A percentile compares a stretch with the other conserved stretches of the same genome.
These are phyloP conservation scores for Tricholomella constricta DNA, from an alignment of 768 basidiomycete species.

Conservation along the genomic window DNA sequence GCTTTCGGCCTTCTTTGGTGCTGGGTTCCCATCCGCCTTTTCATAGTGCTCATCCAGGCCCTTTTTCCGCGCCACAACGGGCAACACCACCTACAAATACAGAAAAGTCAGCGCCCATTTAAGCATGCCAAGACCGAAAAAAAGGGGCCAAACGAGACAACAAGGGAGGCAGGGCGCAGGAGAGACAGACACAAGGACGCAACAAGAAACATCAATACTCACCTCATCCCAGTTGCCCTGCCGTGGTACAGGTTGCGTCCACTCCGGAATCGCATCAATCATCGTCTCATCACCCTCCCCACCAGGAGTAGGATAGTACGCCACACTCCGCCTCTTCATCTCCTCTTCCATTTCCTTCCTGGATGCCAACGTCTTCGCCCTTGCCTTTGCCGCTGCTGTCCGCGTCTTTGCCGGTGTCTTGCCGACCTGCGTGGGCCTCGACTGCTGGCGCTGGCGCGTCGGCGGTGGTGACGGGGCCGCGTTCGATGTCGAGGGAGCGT, in stretches of 20 bases:
- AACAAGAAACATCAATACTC: slow-evolving; percentile 19
- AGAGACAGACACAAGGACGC: slow-evolving; percentile 9
- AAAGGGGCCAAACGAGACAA: background rate
- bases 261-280: slow-evolving; percentile 77
- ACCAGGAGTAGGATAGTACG: slow-evolving; percentile 65
- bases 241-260: slow-evolving; percentile 72
- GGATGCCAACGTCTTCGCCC: slow-evolving; percentile 42
- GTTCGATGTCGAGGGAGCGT: slow-evolving; percentile 32
- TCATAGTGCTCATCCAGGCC: slow-evolving; percentile 74
- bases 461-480: slow-evolving; percentile 27
- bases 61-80: slow-evolving; percentile 82
- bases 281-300: slow-evolving; percentile 41
- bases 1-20: slow-evolving; percentile 44
- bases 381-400: slow-evolving; percentile 33
- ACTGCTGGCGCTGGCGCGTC: slow-evolving; percentile 31
- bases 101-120: background rate
- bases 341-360: slow-evolving; percentile 44
- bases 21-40: slow-evolving; percentile 67
- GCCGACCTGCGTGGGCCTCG: slow-evolving; percentile 26
- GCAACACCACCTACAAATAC: slow-evolving; percentile 67
- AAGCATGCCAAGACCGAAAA: too few relatives aligned
- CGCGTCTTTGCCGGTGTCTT: slow-evolving; percentile 34
- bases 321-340: slow-evolving; percentile 57
- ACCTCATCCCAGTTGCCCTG: slow-evolving; percentile 86
- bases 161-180: slow-evolving; percentile 5